A percentile compares a stretch with the other conserved stretches of the same genome.
phyloP scores from a whole-genome alignment of 2,329 filamentous ascomycete species.

The Aspergillus pseudoterreus region DNA sequence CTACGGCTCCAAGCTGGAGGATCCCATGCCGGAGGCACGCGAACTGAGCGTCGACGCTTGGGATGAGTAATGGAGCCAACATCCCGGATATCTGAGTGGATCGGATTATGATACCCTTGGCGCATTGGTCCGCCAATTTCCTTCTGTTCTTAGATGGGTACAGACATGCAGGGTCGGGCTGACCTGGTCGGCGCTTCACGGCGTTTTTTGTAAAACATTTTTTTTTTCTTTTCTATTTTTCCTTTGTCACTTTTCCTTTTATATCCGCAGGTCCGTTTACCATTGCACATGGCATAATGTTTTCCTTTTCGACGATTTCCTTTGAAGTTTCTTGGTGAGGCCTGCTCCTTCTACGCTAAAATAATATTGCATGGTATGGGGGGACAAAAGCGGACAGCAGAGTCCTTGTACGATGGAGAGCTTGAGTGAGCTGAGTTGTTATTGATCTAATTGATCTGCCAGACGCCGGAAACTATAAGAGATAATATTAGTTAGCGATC shows the following conservation, averaged over 20 bases:
- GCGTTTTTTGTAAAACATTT: constrained; percentile 20
- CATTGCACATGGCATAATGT: constrained; percentile 1
- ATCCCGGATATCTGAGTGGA: constrained; percentile 19
- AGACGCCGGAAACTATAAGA: constrained; percentile 11
- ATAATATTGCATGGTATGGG: constrained; percentile 14
- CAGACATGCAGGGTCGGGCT: constrained; percentile 15
- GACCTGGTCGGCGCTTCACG: constrained; percentile 21
- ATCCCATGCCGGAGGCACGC: constrained; percentile 29
- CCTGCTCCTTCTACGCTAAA: constrained; percentile 7
- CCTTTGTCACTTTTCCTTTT: background rate
- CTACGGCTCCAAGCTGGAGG: constrained; percentile 33
- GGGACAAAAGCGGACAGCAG: constrained; percentile 9
- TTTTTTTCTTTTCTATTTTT: constrained; percentile 1
- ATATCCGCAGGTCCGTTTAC: constrained; percentile 3
- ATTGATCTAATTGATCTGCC: constrained; percentile 16
- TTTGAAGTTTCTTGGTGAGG: constrained; percentile 3
- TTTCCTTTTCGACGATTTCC: constrained; percentile 4
- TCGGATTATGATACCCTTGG: constrained; percentile 26
- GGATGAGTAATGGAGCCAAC: constrained; percentile 26
- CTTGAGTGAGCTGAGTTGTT: constrained; percentile 6
- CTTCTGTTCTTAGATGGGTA: constrained; percentile 24
- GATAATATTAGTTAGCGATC: constrained; percentile 14
- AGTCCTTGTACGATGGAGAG: constrained; percentile 15
- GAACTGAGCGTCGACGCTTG: constrained; percentile 32
- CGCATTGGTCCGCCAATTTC: constrained; percentile 24